A percentile compares a stretch with the other conserved stretches of the same genome.
These are phyloP conservation scores for Discostella pseudostelligera DNA, from an alignment of 108 stramenopile genomes.

Conservation along the genomic window DNA sequence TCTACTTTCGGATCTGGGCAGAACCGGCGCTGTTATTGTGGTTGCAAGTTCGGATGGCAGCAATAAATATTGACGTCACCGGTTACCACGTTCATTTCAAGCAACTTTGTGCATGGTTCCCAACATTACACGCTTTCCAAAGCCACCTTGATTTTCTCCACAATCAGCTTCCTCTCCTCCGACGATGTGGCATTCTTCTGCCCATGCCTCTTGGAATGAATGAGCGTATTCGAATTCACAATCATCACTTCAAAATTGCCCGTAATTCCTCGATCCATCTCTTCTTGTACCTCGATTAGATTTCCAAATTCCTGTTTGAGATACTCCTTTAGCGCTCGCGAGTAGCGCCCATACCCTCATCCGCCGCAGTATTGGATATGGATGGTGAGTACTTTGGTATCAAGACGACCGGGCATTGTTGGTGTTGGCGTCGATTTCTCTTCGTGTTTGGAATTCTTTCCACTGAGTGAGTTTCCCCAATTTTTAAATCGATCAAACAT, in stretches of 20 bases:
- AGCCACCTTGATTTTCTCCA: constrained; percentile 41
- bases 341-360: constrained; percentile 24
- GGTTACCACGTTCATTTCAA: no score
- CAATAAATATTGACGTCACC: no score
- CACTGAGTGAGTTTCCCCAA: no score
- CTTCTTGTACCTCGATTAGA: constrained; percentile 34
- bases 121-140: constrained; percentile 25
- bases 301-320: constrained; percentile 36
- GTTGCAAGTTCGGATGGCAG: no score
- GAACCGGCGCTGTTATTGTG: no score
- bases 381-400: constrained; percentile 25
- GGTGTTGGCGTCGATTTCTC: neutral
- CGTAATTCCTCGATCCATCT: constrained; percentile 48
- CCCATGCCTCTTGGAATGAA: constrained; percentile 54
- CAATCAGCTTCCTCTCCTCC: constrained; percentile 31
- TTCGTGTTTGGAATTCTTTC: no score
- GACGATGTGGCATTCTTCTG: constrained; percentile 33
- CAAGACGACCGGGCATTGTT: constrained; percentile 22
- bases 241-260: constrained; percentile 59
- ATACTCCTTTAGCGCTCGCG: constrained; percentile 23
- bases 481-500: no score
- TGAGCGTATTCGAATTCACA: constrained; percentile 33
- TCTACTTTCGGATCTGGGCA: no score
- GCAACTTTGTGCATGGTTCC: neutral
- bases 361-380: constrained; percentile 43